Base-by-base conservation (phyloP, 2,329 filamentous ascomycete genomes). In the Amesomyces nigricolor region DNA sequence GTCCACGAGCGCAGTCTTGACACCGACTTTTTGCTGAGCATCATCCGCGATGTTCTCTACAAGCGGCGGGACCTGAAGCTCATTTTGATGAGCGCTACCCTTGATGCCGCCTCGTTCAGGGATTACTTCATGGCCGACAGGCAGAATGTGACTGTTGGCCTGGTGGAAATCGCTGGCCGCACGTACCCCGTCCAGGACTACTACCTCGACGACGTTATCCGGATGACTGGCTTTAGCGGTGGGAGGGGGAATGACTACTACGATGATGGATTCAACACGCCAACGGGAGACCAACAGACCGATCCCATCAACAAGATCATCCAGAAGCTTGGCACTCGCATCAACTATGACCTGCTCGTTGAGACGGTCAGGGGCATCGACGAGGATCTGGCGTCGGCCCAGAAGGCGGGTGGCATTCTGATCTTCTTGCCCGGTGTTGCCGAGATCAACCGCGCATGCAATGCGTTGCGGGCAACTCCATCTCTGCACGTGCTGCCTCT, bases 1-100 rank as follows among this genome's bases (percentile, higher is more conserved):
- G 92, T 97, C 3, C 92, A 99, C 73, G 92, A 99, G 71, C 84
- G 92, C 53, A 95, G 89, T 71, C 76, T 99, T 9, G 94, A 97
- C 66, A 96, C 91, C 0, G 92, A 99, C 68, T 96, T 99, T 66
- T 75, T 97, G 9, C 78, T 99, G 51, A 91, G 91, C 43, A 79
- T 99, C 49, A 75, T 99, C 35, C 83, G 90, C 53, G 88, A 96
- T 67, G 89, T 96, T 6, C 72, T 96, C 61, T 81, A 79, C 56
- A 77, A 78, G 62, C 81, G 88, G 47, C 86, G 84, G 64, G 88
- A 95, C 60, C 79, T 97, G 38, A 96, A 92, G 70, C 80, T 97
- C 40, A 85, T 99, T 11, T 77, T 99, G 37, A 99, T 99, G 94
- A 96, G 90, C 71, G 92, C 92, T 2, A 99, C 92, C 0, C 81